A percentile compares a stretch with the other conserved stretches of the same genome.
phyloP scores from a whole-genome alignment of 371 early-diverging fungal genomes.

The Mortierella sp. region DNA sequence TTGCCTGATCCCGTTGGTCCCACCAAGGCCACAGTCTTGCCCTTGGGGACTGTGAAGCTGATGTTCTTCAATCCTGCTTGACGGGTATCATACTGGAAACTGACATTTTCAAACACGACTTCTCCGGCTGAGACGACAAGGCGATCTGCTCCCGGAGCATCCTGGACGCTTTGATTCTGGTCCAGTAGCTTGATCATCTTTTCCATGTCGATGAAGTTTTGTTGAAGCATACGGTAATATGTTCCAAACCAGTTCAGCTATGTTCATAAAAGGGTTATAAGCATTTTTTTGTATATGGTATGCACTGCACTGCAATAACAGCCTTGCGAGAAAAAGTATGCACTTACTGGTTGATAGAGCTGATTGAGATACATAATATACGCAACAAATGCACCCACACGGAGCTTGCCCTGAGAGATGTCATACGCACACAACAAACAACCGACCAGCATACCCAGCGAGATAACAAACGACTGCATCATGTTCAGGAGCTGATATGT shows the following conservation, averaged over 20 bases:
- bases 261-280: no score
- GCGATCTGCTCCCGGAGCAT: conserved; percentile 51
- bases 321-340: no score
- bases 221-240: conserved; percentile 54
- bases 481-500: conserved; percentile 85
- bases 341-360: conserved; percentile 75
- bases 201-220: conserved; percentile 83
- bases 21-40: conserved; percentile 69
- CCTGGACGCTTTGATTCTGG: conserved; percentile 62
- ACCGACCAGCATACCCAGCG: conserved; percentile 81
- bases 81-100: conserved; percentile 67
- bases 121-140: conserved; percentile 48
- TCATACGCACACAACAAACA: conserved; percentile 84
- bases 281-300: neutral
- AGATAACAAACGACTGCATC: conserved; percentile 88
- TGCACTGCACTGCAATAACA: neutral
- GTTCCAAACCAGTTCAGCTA: conserved; percentile 65
- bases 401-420: conserved; percentile 74
- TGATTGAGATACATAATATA: conserved; percentile 87
- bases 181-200: conserved; percentile 76
- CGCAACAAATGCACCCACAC: conserved; percentile 88
- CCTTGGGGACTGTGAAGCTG: conserved; percentile 68
- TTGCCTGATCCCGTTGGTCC: conserved; percentile 96
- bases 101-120: conserved; percentile 67
- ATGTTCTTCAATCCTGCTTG: conserved; percentile 64